Evolutionary conservation across 768 basidiomycete species (phyloP).

Genomic region (Suillus ampliporus): DNA sequence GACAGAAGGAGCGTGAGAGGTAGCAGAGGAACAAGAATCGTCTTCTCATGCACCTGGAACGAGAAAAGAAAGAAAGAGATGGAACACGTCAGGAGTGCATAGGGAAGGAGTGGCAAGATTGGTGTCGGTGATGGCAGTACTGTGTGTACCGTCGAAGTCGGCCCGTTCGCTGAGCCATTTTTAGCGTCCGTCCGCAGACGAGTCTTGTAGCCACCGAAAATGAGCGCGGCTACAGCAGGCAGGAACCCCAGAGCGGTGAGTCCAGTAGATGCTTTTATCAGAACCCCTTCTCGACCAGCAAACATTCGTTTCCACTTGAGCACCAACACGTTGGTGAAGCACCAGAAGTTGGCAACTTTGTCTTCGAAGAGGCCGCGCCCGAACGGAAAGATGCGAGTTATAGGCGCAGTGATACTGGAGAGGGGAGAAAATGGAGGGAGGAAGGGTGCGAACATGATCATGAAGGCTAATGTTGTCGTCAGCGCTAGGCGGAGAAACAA

Average conservation of each 20-base stretch:
- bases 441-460: slow-evolving; percentile 80
- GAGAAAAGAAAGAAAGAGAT: slow-evolving; percentile 97
- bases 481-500: slow-evolving; percentile 72
- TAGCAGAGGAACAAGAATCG: slow-evolving; percentile 83
- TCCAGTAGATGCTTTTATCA: slow-evolving; percentile 69
- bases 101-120: slow-evolving; percentile 74
- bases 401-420: slow-evolving; percentile 59
- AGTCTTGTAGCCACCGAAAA: slow-evolving; percentile 44
- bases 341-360: slow-evolving; percentile 98
- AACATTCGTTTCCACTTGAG: slow-evolving; percentile 76
- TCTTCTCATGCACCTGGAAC: slow-evolving; percentile 97
- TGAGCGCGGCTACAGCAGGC: slow-evolving; percentile 57
- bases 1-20: slow-evolving; percentile 83
- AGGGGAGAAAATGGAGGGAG: slow-evolving; percentile 67
- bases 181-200: slow-evolving; percentile 16
- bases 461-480: slow-evolving; percentile 66
- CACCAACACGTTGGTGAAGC: slow-evolving; percentile 79
- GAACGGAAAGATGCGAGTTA: slow-evolving; percentile 91
- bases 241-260: slow-evolving; percentile 76
- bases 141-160: not conserved
- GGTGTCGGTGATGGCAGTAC: slow-evolving; percentile 44
- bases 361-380: slow-evolving; percentile 91
- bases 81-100: slow-evolving; percentile 78
- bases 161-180: not conserved
- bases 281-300: slow-evolving; percentile 46